Conservation (phyloP, 768 basidiomycete genomes). For the Mycena indigotica region DNA sequence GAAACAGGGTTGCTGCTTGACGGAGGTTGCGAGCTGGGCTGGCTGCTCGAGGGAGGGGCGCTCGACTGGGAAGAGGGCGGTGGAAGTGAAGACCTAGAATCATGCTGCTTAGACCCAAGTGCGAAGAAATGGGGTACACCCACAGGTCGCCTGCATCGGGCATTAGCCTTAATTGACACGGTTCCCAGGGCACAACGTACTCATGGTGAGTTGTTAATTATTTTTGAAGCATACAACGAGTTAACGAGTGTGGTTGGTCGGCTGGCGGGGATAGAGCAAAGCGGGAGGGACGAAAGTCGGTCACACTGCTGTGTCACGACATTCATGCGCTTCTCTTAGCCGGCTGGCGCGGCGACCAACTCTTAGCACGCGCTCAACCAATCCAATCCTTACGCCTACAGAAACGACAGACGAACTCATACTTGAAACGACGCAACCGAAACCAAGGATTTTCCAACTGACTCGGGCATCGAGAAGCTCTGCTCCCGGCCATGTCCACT, state of each 20-base stretch:
- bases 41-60: too few relatives aligned
- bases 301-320: neutral
- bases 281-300: neutral
- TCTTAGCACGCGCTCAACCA: neutral
- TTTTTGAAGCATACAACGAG: neutral
- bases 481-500: constrained; percentile 22
- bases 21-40: too few relatives aligned
- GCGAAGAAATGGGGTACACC: too few relatives aligned
- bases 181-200: too few relatives aligned
- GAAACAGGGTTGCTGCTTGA: too few relatives aligned
- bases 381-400: neutral
- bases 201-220: neutral
- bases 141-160: too few relatives aligned
- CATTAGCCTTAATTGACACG: too few relatives aligned
- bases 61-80: too few relatives aligned
- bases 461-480: constrained; percentile 37
- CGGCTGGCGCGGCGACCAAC: neutral
- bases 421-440: constrained; percentile 21
- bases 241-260: neutral
- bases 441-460: constrained; percentile 11
- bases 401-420: constrained; percentile 3
- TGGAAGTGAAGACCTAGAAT: too few relatives aligned
- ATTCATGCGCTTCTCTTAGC: neutral
- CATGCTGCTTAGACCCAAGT: too few relatives aligned
- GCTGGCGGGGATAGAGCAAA: neutral